Evolutionary conservation across 129 eudicot genomes (phyloP), one percentile per base, ranked within the genome.

Genomic region (Lonicera japonica): DNA sequence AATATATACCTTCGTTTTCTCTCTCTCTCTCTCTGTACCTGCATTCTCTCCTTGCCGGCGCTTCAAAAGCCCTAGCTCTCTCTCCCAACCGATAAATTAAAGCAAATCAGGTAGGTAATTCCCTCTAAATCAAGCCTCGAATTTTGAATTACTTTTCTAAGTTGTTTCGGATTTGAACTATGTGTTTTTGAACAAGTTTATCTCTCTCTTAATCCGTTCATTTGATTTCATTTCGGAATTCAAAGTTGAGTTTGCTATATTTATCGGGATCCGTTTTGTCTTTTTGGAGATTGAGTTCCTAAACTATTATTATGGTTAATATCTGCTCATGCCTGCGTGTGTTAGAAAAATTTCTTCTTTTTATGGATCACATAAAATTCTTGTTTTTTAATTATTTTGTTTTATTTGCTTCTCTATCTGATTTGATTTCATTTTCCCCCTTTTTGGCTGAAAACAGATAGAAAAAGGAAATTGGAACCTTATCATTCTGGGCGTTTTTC

Each of bases 61-160:
- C 83, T 79, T 70, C 55, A 38, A 70, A 79, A 73, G 76, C 88
- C 94, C 88, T 86, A 82, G 64, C 71, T 65, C 59, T 29, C 53
- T 21, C 61, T 57, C 73, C 58, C 17, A 1, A 12, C 23, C 21
- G 52, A 39, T 29, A 29, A 29, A 29, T 1, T 29, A 1, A 29
- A 29, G 36, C 36, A 29, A 29, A 29, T 29, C 36, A 2, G 36
- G 36, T 29, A 29, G 36, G 36, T 29, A 1, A 29, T 29, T 29
- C 36, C 36, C 36, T 29, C 36, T 29, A 29, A 29, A 29, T 29
- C 6, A 29, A 29, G 4, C 6, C 36, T 60, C 65, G 20, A 60
- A 60, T 36, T 25, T 11, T 50, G 55, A 50, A 50, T 7, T 20
- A 50, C 5, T 50, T 17, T 17, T 15, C 10, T 15, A 16, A 50